Base-by-base conservation (phyloP, 805 yeast species). In the Metschnikowia lochheadii region DNA sequence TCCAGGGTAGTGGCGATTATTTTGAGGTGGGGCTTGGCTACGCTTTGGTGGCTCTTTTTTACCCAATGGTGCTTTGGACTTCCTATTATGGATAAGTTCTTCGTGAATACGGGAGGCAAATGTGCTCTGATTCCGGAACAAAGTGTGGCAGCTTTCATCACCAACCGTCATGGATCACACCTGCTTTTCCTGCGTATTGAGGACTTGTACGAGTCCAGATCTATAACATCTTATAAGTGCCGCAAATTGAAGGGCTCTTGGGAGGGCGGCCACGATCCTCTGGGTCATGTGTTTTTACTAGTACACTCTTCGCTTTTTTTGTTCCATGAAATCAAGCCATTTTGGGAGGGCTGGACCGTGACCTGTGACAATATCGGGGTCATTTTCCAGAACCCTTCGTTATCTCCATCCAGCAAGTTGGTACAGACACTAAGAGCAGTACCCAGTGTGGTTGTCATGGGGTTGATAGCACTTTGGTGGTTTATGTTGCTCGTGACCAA, bases 231-330 rank as follows among this genome's bases (percentile, higher is more conserved):
- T 8, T 63, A 62, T 46, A 56, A 59, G 15, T 74, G 78, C 59
- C 60, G 74, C 20, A 55, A 56, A 38, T 51, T 71, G 79, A 94
- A 64, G 67, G 94, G 64, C 46, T 63, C 53, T 29, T 79, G 61
- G 89, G 83, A 46, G 85, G 98, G 96, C 0, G 99, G 99, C 0
- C 96, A 89, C 63, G 99, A 94, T 69, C 96, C 98, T 5, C 85
- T 92, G 53, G 99, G 99, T 0, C 99, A 94, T 63, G 85, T 89
- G 1, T 94, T 91, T 59, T 65, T 94, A 39, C 70, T 92, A 41
- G 77, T 85, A 5, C 86, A 85, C 51, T 76, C 88, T 7, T 78
- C 85, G 31, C 63, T 85, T 49, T 79, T 86, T 50, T 61, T 92
- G 56, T 72, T 87, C 61, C 81, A 82, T 49, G 97, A 91, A 63